phyloP scores from a whole-genome alignment of 345 rosid genomes.

The Populus pruinosa region DNA sequence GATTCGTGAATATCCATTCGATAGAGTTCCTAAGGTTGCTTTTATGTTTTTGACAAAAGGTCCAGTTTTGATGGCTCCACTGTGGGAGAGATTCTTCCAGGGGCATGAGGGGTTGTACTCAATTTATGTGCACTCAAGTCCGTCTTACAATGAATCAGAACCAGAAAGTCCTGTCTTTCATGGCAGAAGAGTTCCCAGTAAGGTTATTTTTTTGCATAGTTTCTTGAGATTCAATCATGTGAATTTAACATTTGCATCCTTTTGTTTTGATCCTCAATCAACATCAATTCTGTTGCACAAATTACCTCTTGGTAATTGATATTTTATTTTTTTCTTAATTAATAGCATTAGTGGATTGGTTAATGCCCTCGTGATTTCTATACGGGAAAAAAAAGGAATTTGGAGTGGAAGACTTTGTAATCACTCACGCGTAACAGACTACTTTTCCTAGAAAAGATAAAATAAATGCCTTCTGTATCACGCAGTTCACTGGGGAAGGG shows the following conservation, averaged over 20 bases:
- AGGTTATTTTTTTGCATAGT: conserved; percentile 37
- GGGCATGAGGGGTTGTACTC: conserved; percentile 61
- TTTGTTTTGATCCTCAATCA: background rate
- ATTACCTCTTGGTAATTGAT: background rate
- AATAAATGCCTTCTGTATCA: background rate
- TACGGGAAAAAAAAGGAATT: background rate
- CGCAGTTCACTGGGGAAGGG: background rate
- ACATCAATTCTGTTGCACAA: background rate
- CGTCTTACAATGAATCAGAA: conserved; percentile 41
- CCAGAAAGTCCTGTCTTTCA: conserved; percentile 49
- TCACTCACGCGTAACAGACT: background rate
- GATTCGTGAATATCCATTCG: conserved; percentile 38
- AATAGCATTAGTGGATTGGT: background rate
- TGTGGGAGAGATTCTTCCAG: conserved; percentile 74
- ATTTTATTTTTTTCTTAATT: background rate
- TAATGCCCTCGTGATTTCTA: background rate
- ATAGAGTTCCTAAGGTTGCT: conserved; percentile 50
- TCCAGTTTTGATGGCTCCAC: conserved; percentile 54
- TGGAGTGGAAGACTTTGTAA: background rate
- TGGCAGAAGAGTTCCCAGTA: conserved; percentile 65
- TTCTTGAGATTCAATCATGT: background rate
- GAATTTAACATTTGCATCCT: background rate
- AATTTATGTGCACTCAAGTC: conserved; percentile 68
- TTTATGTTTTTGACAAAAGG: conserved; percentile 73
- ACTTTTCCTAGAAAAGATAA: background rate